A percentile compares a stretch with the other conserved stretches of the same genome.
phyloP scores from a whole-genome alignment of 805 yeast species.

The Wickerhamiella allomyrinae region DNA sequence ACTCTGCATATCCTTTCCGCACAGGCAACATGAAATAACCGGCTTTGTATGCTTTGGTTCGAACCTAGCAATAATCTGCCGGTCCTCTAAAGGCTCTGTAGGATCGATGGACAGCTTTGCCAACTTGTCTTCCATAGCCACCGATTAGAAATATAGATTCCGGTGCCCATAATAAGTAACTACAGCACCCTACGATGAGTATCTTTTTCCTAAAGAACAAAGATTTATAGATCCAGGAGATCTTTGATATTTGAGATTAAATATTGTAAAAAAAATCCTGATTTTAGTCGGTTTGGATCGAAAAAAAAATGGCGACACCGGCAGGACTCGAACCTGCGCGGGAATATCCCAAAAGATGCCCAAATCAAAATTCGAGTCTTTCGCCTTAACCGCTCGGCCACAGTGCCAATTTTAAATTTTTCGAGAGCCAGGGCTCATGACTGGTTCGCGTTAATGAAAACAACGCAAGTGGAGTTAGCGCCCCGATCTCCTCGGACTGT shows the following conservation, averaged over 20 bases:
- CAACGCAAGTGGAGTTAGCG: too few species aligned
- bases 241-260: too few species aligned
- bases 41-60: conserved; percentile 36
- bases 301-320: conserved; percentile 10
- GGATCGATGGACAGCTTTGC: neutral
- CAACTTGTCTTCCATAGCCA: conserved; percentile 4
- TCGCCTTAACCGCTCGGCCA: conserved; percentile 17
- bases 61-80: conserved; percentile 16
- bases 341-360: conserved; percentile 14
- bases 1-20: conserved; percentile 94
- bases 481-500: too few species aligned
- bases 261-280: too few species aligned
- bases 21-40: conserved; percentile 83
- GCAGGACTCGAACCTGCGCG: conserved; percentile 17
- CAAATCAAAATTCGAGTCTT: conserved; percentile 9
- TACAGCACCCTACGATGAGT: too few species aligned
- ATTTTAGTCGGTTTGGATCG: too few species aligned
- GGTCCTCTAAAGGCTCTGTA: neutral
- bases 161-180: too few species aligned
- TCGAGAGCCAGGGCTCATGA: too few species aligned
- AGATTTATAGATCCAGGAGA: too few species aligned
- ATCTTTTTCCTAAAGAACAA: too few species aligned
- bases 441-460: too few species aligned
- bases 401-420: conserved; percentile 8
- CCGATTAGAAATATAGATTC: neutral